phyloP scores from a whole-genome alignment of 371 early-diverging fungal species.

The Paraphysoderma sedebokerense region DNA sequence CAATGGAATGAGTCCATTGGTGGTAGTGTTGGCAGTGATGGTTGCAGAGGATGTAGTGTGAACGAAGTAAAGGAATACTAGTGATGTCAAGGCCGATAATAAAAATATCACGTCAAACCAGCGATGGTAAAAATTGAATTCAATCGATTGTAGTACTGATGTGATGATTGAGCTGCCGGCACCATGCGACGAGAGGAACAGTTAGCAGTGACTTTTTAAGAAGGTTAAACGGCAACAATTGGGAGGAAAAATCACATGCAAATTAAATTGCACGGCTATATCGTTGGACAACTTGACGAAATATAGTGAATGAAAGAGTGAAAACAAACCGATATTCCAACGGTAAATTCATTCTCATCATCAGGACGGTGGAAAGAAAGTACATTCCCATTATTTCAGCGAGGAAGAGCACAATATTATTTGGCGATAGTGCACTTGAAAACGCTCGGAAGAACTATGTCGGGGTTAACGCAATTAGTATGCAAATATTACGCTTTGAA shows the following conservation, averaged over 20 bases:
- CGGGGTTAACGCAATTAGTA: not conserved
- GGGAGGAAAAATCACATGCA: not conserved
- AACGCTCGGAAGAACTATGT: conserved; percentile 37
- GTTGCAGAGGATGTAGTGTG: conserved; percentile 10
- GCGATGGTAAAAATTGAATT: conserved; percentile 72
- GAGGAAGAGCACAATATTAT: conserved; percentile 51
- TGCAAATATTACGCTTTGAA: no score
- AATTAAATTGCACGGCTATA: not conserved
- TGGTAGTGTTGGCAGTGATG: no score
- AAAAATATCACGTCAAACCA: conserved; percentile 90
- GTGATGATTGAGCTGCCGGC: conserved; percentile 47
- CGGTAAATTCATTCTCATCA: conserved; percentile 79
- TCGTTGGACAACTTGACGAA: no score
- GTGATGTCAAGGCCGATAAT: conserved; percentile 46
- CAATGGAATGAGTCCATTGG: no score
- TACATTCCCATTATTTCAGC: conserved; percentile 87
- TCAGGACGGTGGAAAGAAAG: conserved; percentile 67
- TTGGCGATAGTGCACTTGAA: conserved; percentile 41
- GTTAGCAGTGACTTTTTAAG: not conserved
- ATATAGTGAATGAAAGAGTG: not conserved
- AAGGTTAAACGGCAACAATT: not conserved
- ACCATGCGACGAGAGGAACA: not conserved
- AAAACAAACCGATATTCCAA: conserved; percentile 43
- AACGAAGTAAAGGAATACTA: conserved; percentile 43
- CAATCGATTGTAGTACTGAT: conserved; percentile 43